Evolutionary conservation across 1,284 basidiomycete species (phyloP).

Genomic region (Cryptococcus amylolentus): DNA sequence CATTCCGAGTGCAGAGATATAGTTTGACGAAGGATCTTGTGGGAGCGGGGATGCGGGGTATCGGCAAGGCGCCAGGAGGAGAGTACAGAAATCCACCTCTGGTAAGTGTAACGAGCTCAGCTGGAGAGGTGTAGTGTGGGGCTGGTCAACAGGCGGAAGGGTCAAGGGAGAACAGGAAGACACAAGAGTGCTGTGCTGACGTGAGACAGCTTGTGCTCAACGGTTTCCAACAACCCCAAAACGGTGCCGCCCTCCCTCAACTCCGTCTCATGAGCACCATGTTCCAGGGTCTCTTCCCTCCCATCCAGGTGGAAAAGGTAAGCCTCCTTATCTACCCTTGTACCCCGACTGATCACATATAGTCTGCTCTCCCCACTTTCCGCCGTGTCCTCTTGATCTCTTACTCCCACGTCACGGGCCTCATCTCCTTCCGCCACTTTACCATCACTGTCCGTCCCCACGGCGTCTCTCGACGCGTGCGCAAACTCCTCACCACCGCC

Average conservation of each 20-base stretch:
- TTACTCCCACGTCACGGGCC: constrained; percentile 80
- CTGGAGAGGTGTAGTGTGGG: background rate
- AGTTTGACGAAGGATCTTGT: constrained; percentile 67
- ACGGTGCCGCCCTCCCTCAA: constrained; percentile 49
- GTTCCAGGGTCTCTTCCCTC: constrained; percentile 56
- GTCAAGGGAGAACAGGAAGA: too few relatives aligned
- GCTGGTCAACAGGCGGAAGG: background rate
- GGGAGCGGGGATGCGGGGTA: constrained; percentile 42
- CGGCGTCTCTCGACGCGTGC: constrained; percentile 88
- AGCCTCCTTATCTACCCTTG: constrained; percentile 4
- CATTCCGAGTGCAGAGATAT: constrained; percentile 88
- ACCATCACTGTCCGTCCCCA: constrained; percentile 93
- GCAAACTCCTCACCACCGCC: constrained; percentile 64
- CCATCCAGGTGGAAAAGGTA: constrained; percentile 56
- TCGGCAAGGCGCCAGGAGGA: constrained; percentile 46
- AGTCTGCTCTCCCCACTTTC: constrained; percentile 78
- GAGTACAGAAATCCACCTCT: constrained; percentile 51
- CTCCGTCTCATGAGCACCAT: constrained; percentile 54
- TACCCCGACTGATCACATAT: constrained; percentile 30
- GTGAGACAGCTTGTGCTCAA: constrained; percentile 51
- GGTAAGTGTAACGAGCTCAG: constrained; percentile 18
- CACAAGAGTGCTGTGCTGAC: background rate
- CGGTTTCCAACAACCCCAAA: constrained; percentile 52
- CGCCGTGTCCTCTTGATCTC: constrained; percentile 90
- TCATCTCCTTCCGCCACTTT: constrained; percentile 91